These are phyloP conservation scores for Pezicula neosporulosa DNA, from an alignment of 2,329 filamentous ascomycete species.

Conservation along the genomic window DNA sequence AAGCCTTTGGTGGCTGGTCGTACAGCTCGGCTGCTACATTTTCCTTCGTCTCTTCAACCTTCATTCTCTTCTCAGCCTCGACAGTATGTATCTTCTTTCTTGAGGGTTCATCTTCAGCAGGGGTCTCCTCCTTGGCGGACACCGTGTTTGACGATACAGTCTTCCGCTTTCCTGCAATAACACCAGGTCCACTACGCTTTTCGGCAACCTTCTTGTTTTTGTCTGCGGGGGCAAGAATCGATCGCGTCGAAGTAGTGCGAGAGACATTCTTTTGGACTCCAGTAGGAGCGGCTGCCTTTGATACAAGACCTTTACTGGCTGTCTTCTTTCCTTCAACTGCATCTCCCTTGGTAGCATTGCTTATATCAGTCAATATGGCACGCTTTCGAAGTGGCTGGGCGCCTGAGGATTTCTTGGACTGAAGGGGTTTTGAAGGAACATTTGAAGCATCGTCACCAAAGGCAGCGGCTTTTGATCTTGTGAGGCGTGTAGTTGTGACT, in stretches of 20 bases:
- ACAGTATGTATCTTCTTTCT: conserved; percentile 59
- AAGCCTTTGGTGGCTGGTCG: conserved; percentile 19
- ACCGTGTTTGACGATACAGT: conserved; percentile 45
- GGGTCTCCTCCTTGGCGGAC: conserved; percentile 56
- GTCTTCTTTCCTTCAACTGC: conserved; percentile 73
- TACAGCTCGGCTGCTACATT: conserved; percentile 29
- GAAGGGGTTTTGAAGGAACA: conserved; percentile 54
- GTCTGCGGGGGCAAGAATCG: conserved; percentile 64
- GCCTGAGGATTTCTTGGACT: conserved; percentile 64
- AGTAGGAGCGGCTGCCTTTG: conserved; percentile 78
- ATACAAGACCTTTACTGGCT: conserved; percentile 67
- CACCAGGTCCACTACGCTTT: conserved; percentile 73
- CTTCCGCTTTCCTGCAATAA: conserved; percentile 67
- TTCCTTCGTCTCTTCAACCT: conserved; percentile 31
- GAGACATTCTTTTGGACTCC: conserved; percentile 69
- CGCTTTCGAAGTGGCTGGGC: conserved; percentile 65
- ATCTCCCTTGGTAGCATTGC: conserved; percentile 85
- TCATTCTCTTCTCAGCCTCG: conserved; percentile 47
- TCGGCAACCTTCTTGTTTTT: conserved; percentile 60
- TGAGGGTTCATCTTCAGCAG: conserved; percentile 61
- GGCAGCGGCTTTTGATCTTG: conserved; percentile 85
- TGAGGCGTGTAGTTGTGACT: conserved; percentile 71
- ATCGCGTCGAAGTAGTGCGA: conserved; percentile 56
- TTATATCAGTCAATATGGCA: conserved; percentile 86
- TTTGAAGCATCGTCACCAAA: conserved; percentile 56